A percentile compares a stretch with the other conserved stretches of the same genome.
phyloP scores from a whole-genome alignment of 2,329 filamentous ascomycete species.

The Cercospora nicotianae region DNA sequence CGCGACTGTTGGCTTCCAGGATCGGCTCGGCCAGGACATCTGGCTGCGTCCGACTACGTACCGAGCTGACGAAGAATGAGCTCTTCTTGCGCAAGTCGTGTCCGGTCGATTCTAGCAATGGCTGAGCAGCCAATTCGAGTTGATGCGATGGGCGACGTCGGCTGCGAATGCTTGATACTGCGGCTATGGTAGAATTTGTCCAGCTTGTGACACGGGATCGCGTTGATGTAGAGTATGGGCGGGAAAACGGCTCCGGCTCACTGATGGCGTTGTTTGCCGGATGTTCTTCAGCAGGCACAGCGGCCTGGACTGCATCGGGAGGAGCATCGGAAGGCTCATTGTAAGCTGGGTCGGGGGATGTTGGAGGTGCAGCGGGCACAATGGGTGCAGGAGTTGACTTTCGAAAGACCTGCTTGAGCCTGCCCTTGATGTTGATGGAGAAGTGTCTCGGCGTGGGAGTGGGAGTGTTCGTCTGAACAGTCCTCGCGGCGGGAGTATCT shows the following conservation, averaged over 20 bases:
- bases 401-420: constrained; percentile 60
- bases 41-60: constrained; percentile 31
- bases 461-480: background rate
- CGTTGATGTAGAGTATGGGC: constrained; percentile 43
- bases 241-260: background rate
- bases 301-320: background rate
- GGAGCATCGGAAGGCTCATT: background rate
- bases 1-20: constrained; percentile 22
- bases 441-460: constrained; percentile 56
- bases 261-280: background rate
- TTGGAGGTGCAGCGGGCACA: background rate
- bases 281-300: background rate
- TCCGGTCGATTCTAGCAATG: constrained; percentile 20
- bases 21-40: constrained; percentile 31
- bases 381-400: constrained; percentile 28
- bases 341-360: background rate
- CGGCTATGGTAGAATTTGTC: constrained; percentile 63
- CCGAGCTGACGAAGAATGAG: constrained; percentile 36
- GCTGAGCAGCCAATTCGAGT: background rate
- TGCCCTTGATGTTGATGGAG: constrained; percentile 62
- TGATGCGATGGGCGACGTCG: constrained; percentile 17
- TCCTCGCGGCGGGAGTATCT: background rate
- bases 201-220: constrained; percentile 72
- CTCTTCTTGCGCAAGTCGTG: constrained; percentile 32
- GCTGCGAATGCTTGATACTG: constrained; percentile 53